Conservation (phyloP, 2,329 filamentous ascomycete species). For the Teratosphaeria nubilosa region DNA sequence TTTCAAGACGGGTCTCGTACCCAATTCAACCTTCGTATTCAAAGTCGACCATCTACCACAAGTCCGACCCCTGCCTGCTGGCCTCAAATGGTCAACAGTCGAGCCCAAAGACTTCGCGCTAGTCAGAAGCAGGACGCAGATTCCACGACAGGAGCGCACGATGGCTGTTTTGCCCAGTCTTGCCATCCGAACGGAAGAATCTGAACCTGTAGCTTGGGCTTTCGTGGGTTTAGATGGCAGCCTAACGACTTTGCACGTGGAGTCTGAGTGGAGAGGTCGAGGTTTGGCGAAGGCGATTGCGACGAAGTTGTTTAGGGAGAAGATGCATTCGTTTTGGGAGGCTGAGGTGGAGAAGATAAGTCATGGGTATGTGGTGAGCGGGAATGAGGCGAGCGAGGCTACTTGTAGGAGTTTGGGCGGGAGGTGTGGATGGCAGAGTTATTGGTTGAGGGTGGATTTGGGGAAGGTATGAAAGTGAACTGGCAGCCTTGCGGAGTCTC, state of each 20-base stretch:
- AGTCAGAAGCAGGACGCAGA: conserved; percentile 46
- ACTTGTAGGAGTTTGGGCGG: conserved; percentile 55
- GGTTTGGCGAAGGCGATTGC: conserved; percentile 56
- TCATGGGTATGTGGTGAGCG: conserved; percentile 53
- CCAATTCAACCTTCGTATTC: conserved; percentile 21
- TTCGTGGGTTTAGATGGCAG: conserved; percentile 54
- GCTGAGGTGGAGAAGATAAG: conserved; percentile 36
- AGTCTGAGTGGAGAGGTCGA: conserved; percentile 47
- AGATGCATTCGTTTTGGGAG: conserved; percentile 30
- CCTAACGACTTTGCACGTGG: conserved; percentile 51
- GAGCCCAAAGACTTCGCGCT: conserved; percentile 44
- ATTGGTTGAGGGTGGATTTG: conserved; percentile 31
- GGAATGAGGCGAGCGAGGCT: conserved; percentile 50
- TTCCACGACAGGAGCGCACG: conserved; percentile 45
- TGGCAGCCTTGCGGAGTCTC: neutral
- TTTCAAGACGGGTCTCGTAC: conserved; percentile 8
- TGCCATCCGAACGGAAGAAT: conserved; percentile 24
- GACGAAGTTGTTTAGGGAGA: conserved; percentile 46
- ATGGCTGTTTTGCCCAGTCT: conserved; percentile 32
- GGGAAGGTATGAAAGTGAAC: conserved; percentile 3
- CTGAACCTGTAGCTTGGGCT: conserved; percentile 53
- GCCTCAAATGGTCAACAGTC: conserved; percentile 47
- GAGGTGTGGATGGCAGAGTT: conserved; percentile 40
- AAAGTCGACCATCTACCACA: conserved; percentile 7
- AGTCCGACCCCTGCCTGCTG: conserved; percentile 29